Evolutionary conservation across 176 grass and related monocot species (phyloP).

Genomic region (Raddia distichophylla): DNA sequence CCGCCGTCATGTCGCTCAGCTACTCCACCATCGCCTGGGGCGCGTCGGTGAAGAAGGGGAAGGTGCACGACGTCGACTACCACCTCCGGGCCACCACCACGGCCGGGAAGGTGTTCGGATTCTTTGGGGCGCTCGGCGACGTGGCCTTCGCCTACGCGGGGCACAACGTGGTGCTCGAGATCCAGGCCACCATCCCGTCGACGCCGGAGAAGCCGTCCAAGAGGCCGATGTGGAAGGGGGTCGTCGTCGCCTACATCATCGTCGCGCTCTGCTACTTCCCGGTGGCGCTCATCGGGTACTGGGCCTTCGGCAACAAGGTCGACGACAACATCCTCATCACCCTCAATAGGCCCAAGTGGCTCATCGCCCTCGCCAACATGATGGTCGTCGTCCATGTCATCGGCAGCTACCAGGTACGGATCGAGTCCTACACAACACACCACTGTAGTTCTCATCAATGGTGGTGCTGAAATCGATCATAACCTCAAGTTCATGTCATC

Average conservation of each 20-base stretch:
- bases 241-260: slow-evolving; percentile 81
- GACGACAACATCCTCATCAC: slow-evolving; percentile 71
- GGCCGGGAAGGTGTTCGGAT: slow-evolving; percentile 67
- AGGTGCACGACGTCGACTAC: slow-evolving; percentile 57
- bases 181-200: slow-evolving; percentile 90
- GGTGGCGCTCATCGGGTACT: slow-evolving; percentile 78
- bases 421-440: too few relatives aligned
- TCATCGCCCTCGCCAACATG: slow-evolving; percentile 87
- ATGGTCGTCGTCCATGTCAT: slow-evolving; percentile 95
- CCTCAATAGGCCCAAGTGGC: slow-evolving; percentile 66
- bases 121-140: slow-evolving; percentile 69
- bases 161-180: slow-evolving; percentile 93
- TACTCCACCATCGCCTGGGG: slow-evolving; percentile 96
- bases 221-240: slow-evolving; percentile 97
- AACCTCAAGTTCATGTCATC: too few relatives aligned
- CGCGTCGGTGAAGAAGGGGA: slow-evolving; percentile 74
- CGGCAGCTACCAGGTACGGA: slow-evolving; percentile 72
- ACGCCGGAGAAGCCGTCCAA: slow-evolving; percentile 81
- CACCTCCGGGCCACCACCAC: slow-evolving; percentile 37
- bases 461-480: too few relatives aligned
- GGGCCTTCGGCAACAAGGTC: slow-evolving; percentile 59
- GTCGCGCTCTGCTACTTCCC: slow-evolving; percentile 96
- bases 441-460: too few relatives aligned
- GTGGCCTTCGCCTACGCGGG: slow-evolving; percentile 84
- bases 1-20: slow-evolving; percentile 90